A percentile compares a stretch with the other conserved stretches of the same genome.
phyloP scores from a whole-genome alignment of 2,329 filamentous ascomycete genomes.

The Alternaria longipes region DNA sequence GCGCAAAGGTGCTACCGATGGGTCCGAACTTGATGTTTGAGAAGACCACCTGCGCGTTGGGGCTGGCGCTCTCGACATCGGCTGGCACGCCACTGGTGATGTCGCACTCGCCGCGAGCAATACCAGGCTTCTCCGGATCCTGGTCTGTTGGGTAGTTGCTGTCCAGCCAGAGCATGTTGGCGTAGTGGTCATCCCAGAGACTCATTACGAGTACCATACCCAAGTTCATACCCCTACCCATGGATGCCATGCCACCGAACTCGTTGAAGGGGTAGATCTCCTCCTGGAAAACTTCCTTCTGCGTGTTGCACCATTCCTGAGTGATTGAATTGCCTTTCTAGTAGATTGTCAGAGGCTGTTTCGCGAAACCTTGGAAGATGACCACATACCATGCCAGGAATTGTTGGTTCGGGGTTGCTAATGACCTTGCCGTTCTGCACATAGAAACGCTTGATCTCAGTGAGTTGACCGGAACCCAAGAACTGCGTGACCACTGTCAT shows the following conservation, averaged over 20 bases:
- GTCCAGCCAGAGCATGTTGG: conserved; percentile 79
- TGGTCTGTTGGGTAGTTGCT: conserved; percentile 64
- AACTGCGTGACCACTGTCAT: conserved; percentile 62
- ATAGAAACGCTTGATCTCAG: conserved; percentile 58
- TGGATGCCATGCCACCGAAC: conserved; percentile 64
- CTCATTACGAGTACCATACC: conserved; percentile 72
- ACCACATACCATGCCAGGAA: conserved; percentile 52
- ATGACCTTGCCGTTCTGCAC: conserved; percentile 60
- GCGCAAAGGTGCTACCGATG: conserved; percentile 40
- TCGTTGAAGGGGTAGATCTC: conserved; percentile 59
- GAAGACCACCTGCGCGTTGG: conserved; percentile 38
- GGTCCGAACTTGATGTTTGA: conserved; percentile 45
- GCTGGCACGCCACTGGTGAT: conserved; percentile 38
- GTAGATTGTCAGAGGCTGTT: background rate
- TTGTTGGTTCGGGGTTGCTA: conserved; percentile 53
- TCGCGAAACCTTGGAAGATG: background rate
- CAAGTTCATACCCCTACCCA: conserved; percentile 62
- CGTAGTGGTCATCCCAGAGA: conserved; percentile 70
- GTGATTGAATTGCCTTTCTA: conserved; percentile 40
- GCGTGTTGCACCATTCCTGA: conserved; percentile 41
- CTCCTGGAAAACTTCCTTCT: conserved; percentile 42
- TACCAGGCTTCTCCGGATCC: conserved; percentile 39
- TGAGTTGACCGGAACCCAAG: conserved; percentile 51
- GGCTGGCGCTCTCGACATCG: conserved; percentile 32
- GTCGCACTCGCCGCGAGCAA: conserved; percentile 40